These are phyloP conservation scores for Yarrowia bubula DNA, from an alignment of 805 yeast species.

Conservation along the genomic window DNA sequence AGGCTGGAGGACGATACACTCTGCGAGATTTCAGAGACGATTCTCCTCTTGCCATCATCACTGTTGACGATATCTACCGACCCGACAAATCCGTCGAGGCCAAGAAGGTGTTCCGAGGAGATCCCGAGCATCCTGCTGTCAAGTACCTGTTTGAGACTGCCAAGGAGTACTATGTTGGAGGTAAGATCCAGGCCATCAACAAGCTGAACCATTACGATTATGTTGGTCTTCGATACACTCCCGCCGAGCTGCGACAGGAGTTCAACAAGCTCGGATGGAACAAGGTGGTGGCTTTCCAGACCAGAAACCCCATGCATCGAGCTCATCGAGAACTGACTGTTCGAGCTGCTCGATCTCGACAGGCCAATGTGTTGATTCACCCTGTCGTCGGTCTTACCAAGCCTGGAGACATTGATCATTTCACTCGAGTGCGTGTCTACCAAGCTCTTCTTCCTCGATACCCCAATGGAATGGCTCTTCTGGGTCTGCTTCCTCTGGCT, in stretches of 20 bases:
- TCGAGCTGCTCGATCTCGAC: constrained; percentile 91
- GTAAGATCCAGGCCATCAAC: constrained; percentile 76
- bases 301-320: constrained; percentile 98
- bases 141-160: constrained; percentile 68
- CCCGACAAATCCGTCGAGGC: constrained; percentile 85
- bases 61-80: constrained; percentile 71
- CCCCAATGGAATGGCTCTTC: constrained; percentile 90
- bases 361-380: constrained; percentile 84
- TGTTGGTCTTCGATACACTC: constrained; percentile 81
- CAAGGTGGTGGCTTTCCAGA: constrained; percentile 92
- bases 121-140: constrained; percentile 94
- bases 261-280: constrained; percentile 80
- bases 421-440: constrained; percentile 93
- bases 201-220: constrained; percentile 90
- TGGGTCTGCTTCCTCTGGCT: constrained; percentile 86
- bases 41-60: constrained; percentile 73
- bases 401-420: constrained; percentile 97
- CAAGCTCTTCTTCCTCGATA: constrained; percentile 87
- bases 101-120: constrained; percentile 86
- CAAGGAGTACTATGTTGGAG: constrained; percentile 86
- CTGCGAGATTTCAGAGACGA: constrained; percentile 81
- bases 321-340: constrained; percentile 96
- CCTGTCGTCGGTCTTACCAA: constrained; percentile 97
- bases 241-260: constrained; percentile 84
- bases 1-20: constrained; percentile 61